Evolutionary conservation across 208 protist genomes (phyloP).

Genomic region (Vickermania ingenoplastis): DNA sequence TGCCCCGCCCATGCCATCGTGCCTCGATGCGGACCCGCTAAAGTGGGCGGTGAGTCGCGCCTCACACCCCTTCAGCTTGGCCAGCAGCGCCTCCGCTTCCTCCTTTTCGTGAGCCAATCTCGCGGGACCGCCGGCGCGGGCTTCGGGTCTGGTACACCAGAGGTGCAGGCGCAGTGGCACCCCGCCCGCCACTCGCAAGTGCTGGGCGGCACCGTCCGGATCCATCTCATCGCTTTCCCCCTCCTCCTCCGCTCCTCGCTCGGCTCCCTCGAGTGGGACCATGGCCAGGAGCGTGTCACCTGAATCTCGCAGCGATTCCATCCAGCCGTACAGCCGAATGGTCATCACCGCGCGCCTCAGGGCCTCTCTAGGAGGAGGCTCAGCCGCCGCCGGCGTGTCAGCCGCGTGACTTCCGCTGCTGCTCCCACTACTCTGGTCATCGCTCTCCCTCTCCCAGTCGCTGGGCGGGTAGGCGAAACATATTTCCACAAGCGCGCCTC

Average conservation of each 20-base stretch:
- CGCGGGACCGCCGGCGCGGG: neutral
- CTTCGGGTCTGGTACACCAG: neutral
- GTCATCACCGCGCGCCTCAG: neutral
- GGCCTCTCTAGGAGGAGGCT: neutral
- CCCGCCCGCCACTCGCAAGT: neutral
- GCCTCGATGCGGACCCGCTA: too few species aligned
- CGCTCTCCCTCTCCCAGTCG: neutral
- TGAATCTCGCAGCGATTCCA: conserved; percentile 17
- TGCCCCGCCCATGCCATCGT: too few species aligned
- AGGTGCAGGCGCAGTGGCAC: neutral
- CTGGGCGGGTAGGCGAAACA: neutral
- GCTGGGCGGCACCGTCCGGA: too few species aligned
- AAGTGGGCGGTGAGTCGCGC: too few species aligned
- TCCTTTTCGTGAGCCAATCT: neutral
- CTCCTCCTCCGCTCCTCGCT: neutral
- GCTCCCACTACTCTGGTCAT: neutral
- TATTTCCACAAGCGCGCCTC: neutral
- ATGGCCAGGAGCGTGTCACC: conserved; percentile 15
- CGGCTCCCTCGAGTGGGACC: neutral
- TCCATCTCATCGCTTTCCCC: neutral
- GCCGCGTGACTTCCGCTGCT: neutral
- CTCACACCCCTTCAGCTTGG: too few species aligned
- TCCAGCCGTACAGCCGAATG: conserved; percentile 21
- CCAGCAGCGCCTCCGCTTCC: too few species aligned
- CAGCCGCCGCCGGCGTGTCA: neutral